Base-by-base conservation (phyloP, 2,329 filamentous ascomycete genomes). In the Trichothecium roseum region DNA sequence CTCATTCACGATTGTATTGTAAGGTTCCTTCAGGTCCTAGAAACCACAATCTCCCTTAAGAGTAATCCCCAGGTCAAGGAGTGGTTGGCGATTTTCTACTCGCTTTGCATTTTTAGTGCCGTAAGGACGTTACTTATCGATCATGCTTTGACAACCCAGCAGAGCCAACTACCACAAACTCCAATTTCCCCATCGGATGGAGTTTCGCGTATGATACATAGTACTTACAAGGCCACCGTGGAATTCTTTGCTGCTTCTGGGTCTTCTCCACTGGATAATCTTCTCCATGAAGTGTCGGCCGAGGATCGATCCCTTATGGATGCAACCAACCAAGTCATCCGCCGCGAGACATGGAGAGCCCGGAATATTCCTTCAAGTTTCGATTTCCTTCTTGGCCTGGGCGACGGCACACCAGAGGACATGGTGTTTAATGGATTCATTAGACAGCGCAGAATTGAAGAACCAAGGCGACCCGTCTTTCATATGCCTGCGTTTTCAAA, bases 101-200 rank as follows among this genome's bases (percentile, higher is more conserved):
- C 72, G 10, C 51, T 77, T 14, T 74, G 72, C 48, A 66, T 77
- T n/a, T 74, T 77, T 45, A 75, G 70, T 46, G 57, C 71, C 18
- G 61, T 68, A 15, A 64, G 66, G 33, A 69, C 69, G 1, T 59
- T 77, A 2, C 52, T 75, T 5, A 55, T 66, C 13, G 68, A 73
- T 37, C 54, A 69, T 32, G 39, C 48, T 17, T 13, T 39, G 17
- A 41, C 41, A 14, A 44, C 43, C 26, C 36, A 44, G 24, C 35
- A 46, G 34, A 32, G 22, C n/a, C 26, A 6, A 16, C 17, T 30
- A 13, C 30, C 24, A 14, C 35, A 28, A 30, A 20, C 32, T 12
- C 17, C 13, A 7, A 28, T 27, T n/a, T 22, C 38, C 13, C 22
- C 36, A 8, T 27, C 30, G 18, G 33, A 26, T 6, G 20, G 17